Evolutionary conservation across 495 filamentous ascomycete species (phyloP).

Genomic region (Daldinia bambusicola): DNA sequence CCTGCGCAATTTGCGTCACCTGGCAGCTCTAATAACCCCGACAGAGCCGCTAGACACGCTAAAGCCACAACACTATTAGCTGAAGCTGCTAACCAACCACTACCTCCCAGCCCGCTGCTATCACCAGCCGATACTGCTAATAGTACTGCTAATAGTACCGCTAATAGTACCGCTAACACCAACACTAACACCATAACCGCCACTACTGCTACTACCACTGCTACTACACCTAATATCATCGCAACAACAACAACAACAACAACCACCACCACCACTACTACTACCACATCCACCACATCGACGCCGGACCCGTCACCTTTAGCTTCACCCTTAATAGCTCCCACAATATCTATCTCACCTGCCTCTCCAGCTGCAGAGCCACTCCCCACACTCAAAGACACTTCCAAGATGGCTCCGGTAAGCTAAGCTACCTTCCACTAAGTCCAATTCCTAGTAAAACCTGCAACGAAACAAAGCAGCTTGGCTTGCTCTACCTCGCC

Average conservation of each 20-base stretch:
- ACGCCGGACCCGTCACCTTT: conserved; percentile 42
- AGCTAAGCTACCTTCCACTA: conserved; percentile 44
- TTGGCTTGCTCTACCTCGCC: background rate
- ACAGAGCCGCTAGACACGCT: conserved; percentile 26
- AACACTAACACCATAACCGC: conserved; percentile 44
- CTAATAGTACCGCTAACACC: too few species aligned
- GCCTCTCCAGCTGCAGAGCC: conserved; percentile 51
- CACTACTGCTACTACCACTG: conserved; percentile 44
- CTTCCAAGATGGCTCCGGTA: conserved; percentile 71
- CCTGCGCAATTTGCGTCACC: conserved; percentile 43
- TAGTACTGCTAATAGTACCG: conserved; percentile 21
- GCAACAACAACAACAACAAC: conserved; percentile 29
- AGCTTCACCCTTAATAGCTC: conserved; percentile 47
- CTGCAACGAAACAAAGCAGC: conserved; percentile 21
- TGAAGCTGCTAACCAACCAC: conserved; percentile 61
- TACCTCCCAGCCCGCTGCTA: conserved; percentile 63
- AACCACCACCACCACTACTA: conserved; percentile 47
- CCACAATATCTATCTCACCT: conserved; percentile 42
- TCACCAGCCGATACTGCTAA: conserved; percentile 44
- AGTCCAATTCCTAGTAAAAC: conserved; percentile 14
- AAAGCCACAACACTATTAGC: conserved; percentile 52
- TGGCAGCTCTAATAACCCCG: conserved; percentile 17
- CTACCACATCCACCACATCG: conserved; percentile 47
- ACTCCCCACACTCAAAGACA: conserved; percentile 38
- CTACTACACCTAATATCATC: conserved; percentile 45